phyloP scores from a whole-genome alignment of 2,329 filamentous ascomycete genomes.

The Teratosphaeria pseudoeucalypti region DNA sequence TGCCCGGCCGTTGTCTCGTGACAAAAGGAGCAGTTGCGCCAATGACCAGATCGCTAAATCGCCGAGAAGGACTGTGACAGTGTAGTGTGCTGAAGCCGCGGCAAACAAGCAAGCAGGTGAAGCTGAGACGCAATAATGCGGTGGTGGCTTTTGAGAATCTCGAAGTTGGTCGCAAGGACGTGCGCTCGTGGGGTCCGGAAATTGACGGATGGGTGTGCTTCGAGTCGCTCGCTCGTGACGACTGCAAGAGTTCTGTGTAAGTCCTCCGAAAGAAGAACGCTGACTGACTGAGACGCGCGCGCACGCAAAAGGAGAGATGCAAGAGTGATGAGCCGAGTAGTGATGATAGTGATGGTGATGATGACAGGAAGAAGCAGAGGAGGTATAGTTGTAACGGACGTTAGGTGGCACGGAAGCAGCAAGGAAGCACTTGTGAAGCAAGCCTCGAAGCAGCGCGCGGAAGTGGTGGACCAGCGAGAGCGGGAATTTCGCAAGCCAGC shows the following conservation, averaged over 20 bases:
- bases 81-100: background rate
- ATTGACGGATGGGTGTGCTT: background rate
- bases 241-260: background rate
- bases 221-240: background rate
- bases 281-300: background rate
- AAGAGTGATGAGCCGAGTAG: background rate
- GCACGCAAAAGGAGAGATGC: background rate
- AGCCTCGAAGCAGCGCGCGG: background rate
- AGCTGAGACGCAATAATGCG: background rate
- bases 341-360: background rate
- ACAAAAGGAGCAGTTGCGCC: constrained; percentile 8
- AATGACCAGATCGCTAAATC: constrained; percentile 10
- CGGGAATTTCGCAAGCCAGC: background rate
- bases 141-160: background rate
- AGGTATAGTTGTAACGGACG: background rate
- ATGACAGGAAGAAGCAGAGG: background rate
- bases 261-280: background rate
- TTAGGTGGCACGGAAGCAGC: background rate
- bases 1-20: constrained; percentile 21
- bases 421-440: background rate
- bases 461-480: background rate
- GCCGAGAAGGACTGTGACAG: constrained; percentile 7
- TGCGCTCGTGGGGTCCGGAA: background rate
- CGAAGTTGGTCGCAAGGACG: background rate
- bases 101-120: background rate